Evolutionary conservation across 202 grass and related monocot species (phyloP).

Genomic region (Dendrocalamus latiflorus): DNA sequence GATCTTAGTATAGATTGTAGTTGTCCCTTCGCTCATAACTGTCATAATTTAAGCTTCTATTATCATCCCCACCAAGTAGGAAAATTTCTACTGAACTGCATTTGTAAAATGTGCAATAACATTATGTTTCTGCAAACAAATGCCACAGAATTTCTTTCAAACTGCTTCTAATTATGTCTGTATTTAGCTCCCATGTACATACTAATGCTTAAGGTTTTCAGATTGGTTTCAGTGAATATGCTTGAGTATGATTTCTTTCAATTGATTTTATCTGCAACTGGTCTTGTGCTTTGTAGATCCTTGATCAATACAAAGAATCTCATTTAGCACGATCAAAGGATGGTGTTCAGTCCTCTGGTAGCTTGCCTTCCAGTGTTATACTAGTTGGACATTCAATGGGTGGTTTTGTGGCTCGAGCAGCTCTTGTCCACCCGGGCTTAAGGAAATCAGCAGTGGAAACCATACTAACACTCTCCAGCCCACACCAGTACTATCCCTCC

Average conservation of each 20-base stretch:
- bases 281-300: constrained; percentile 60
- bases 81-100: background rate
- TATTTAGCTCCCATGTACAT: constrained; percentile 1
- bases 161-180: background rate
- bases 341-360: constrained; percentile 41
- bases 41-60: background rate
- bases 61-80: background rate
- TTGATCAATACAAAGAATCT: constrained; percentile 92
- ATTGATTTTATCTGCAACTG: background rate
- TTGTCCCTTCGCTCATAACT: background rate
- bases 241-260: background rate
- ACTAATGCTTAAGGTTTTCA: background rate
- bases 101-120: background rate
- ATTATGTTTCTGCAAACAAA: background rate
- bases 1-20: background rate
- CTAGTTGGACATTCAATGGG: constrained; percentile 98
- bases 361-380: constrained; percentile 76
- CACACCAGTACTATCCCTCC: constrained; percentile 69
- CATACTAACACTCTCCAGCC: constrained; percentile 94
- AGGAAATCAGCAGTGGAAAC: constrained; percentile 76
- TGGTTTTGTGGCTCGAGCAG: no score
- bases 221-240: background rate
- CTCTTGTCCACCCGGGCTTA: constrained; percentile 67
- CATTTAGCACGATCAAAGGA: constrained; percentile 56
- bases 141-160: background rate